A percentile compares a stretch with the other conserved stretches of the same genome.
These are phyloP conservation scores for Xylariales sp. DNA, from an alignment of 2,329 filamentous ascomycete genomes.

Conservation along the genomic window DNA sequence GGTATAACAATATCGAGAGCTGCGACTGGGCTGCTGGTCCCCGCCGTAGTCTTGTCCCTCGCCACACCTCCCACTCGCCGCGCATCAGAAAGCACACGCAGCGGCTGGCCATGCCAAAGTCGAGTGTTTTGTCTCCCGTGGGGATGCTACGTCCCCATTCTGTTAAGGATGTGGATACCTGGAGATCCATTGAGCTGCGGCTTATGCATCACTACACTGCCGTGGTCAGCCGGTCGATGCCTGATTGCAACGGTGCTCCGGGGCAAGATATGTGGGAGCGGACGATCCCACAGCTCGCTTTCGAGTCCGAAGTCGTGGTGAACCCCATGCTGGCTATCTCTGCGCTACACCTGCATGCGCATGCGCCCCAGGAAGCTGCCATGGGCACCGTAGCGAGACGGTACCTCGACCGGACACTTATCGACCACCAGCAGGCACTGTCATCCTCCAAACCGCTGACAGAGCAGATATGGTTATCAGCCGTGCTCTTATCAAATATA, in stretches of 20 bases:
- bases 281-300: slow-evolving; percentile 5
- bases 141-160: neutral
- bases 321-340: slow-evolving; percentile 5
- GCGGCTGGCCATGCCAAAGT: too few species aligned
- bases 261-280: slow-evolving; percentile 2
- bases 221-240: slow-evolving; percentile 2
- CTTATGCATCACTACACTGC: slow-evolving; percentile 7
- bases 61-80: too few species aligned
- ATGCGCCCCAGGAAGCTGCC: neutral
- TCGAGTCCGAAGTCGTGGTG: slow-evolving; percentile 3
- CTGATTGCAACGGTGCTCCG: slow-evolving; percentile 4
- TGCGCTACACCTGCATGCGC: slow-evolving; percentile 5
- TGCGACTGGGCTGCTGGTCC: slow-evolving; percentile 3
- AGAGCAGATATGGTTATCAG: slow-evolving; percentile 6
- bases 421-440: slow-evolving; percentile 1
- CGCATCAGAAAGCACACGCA: too few species aligned
- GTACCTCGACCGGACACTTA: slow-evolving; percentile 5
- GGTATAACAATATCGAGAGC: neutral
- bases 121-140: too few species aligned
- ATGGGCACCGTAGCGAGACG: neutral
- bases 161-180: neutral
- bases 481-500: neutral
- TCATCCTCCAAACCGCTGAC: neutral
- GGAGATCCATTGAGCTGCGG: slow-evolving; percentile 7
- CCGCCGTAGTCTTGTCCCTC: too few species aligned